A percentile compares a stretch with the other conserved stretches of the same genome.
phyloP scores from a whole-genome alignment of 2,329 filamentous ascomycete species.

The Ascochyta rabiei region DNA sequence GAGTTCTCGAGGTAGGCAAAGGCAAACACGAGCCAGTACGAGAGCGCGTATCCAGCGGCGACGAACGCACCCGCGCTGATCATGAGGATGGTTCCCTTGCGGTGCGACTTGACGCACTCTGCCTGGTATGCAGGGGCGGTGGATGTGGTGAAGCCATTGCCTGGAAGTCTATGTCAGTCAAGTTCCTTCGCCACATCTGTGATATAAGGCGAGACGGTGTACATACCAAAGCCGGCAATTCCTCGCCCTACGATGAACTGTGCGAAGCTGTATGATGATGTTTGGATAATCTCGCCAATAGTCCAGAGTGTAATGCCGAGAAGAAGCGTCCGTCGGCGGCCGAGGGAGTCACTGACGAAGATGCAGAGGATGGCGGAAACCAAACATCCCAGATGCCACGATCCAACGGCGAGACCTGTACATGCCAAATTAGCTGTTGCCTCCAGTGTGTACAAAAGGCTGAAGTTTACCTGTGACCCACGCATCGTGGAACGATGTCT shows the following conservation, averaged over 20 bases:
- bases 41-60: constrained; percentile 55
- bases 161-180: constrained; percentile 26
- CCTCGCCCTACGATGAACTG: constrained; percentile 60
- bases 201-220: constrained; percentile 15
- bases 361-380: constrained; percentile 61
- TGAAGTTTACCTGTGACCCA: constrained; percentile 31
- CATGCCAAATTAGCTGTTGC: not conserved
- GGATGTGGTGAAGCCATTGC: constrained; percentile 60
- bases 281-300: constrained; percentile 57
- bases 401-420: constrained; percentile 38
- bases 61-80: constrained; percentile 59
- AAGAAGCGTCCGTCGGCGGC: constrained; percentile 57
- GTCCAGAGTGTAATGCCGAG: constrained; percentile 57
- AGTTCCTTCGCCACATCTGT: constrained; percentile 52
- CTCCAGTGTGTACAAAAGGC: not conserved
- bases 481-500: constrained; percentile 26
- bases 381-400: constrained; percentile 60
- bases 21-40: constrained; percentile 61
- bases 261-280: constrained; percentile 52
- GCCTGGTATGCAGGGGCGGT: constrained; percentile 61
- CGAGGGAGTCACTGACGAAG: constrained; percentile 56
- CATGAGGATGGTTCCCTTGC: constrained; percentile 55
- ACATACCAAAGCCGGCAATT: constrained; percentile 56
- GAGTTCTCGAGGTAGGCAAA: constrained; percentile 52
- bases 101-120: constrained; percentile 53